Evolutionary conservation across 225 moss, liverwort and hornwort genomes (phyloP), one percentile per base, ranked within the genome.

Genomic region (Anthoceros angustus): DNA sequence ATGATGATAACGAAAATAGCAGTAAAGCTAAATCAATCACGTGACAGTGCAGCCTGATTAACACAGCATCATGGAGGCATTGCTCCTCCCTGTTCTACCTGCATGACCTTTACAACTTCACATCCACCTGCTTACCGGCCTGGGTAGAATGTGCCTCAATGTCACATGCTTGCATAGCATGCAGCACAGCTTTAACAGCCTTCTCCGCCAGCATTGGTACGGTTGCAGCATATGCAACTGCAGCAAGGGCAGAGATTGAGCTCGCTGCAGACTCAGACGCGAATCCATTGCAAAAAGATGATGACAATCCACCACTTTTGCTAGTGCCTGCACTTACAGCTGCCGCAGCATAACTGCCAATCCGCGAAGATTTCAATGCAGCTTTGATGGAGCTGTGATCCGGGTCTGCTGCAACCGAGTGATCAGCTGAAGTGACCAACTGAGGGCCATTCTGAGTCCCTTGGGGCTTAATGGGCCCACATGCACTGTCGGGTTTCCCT

Each of bases 121-220:
- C 32, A 32, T 32, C 1, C 32, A 32, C 32, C 32, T 32, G 32
- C 50, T 55, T 21, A 68, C 67, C 67, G 12, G 67, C 16, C 20
- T 68, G 67, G n/a, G 67, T 68, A 39, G 67, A 68, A 40, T 68
- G 67, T 39, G 67, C 67, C 24, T 68, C 67, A 68, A 68, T 68
- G 49, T 68, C 67, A 68, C 67, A 68, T 20, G 67, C 49, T 55
- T 68, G 67, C 67, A 68, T 68, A 25, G 67, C 67, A 39, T 68
- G 49, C 7, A 68, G 67, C 16, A 68, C 50, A 49, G 67, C 67
- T 18, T 68, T 68, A 6, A 68, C 67, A 14, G 67, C 67, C 41
- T 68, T 68, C 49, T 68, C 67, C 10, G 67, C 67, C 32, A 68
- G 15, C 67, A 68, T 68, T 25, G 67, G 67, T 40, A 68, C 67